Evolutionary conservation across 306 rosid genomes (phyloP), one percentile per base, ranked within the genome.

Genomic region (Sphenostylis stenocarpa): DNA sequence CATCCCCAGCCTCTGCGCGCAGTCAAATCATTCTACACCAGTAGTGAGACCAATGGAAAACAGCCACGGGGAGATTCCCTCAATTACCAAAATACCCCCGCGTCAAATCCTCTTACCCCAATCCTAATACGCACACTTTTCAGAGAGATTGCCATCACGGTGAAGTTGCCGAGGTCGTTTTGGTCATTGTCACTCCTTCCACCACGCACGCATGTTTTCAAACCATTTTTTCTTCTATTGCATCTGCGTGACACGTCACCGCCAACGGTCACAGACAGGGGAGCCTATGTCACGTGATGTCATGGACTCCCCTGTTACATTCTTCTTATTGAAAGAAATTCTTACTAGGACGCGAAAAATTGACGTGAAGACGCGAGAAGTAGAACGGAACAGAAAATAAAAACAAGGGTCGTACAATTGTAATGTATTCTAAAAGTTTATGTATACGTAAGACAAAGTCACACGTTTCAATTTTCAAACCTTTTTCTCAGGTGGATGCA

Each of bases 91-190:
- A 73, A 26, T 38, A 1, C 78, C 92, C 61, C 21, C 0, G 85
- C 70, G 14, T 85, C 92, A 74, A 79, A 70, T 90, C 92, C 67
- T 1, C 39, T 38, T 63, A 34, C 70, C 38, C 77, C 36, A 31
- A 68, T 82, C 89, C 92, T 81, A 36, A 69, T 68, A 34, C 49
- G 36, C 21, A 36, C n/a, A 0, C 60, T 68, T 78, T 67, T 56
- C 51, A 67, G 64, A 13, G 1, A 41, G 19, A 66, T 64, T 71
- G 79, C 61, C 52, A 34, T 74, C 76, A 78, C 24, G 65, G 84
- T 48, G 53, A 58, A 8, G 60, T n/a, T 82, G 90, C 82, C 84
- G 69, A 87, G 84, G 89, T 73, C 52, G 74, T 82, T 86, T 86
- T 82, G 77, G 90, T 88, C 89, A 82, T 88, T 80, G 63, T 77